These are phyloP conservation scores for Auriscalpium orientale DNA, from an alignment of 768 basidiomycete genomes.

Conservation along the genomic window DNA sequence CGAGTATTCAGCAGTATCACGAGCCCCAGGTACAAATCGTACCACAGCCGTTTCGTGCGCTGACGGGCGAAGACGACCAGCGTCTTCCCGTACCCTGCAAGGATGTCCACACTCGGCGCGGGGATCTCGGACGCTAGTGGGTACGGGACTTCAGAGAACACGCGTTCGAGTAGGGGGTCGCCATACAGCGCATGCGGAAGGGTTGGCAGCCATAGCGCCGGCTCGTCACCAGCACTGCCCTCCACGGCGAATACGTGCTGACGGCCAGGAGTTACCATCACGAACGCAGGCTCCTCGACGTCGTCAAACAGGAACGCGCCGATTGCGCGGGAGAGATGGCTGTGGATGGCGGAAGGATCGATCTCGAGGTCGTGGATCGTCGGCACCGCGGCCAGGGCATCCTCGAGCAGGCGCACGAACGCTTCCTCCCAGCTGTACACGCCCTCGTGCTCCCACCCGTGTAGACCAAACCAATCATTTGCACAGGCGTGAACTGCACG, in stretches of 20 bases:
- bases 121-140: not conserved
- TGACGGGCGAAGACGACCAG: constrained; percentile 54
- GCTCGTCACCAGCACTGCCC: constrained; percentile 24
- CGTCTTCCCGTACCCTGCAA: constrained; percentile 53
- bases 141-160: constrained; percentile 35
- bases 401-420: constrained; percentile 54
- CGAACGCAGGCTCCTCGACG: constrained; percentile 59
- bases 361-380: constrained; percentile 21
- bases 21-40: constrained; percentile 56
- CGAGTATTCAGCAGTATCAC: constrained; percentile 35
- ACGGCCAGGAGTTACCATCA: constrained; percentile 56
- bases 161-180: constrained; percentile 65
- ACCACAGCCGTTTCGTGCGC: constrained; percentile 72
- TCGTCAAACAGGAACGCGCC: constrained; percentile 73
- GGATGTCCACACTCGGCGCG: constrained; percentile 40
- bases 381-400: constrained; percentile 40
- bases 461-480: constrained; percentile 70
- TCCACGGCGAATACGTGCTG: constrained; percentile 45
- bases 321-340: constrained; percentile 58
- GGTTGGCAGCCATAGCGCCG: constrained; percentile 30
- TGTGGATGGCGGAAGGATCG: constrained; percentile 38
- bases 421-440: constrained; percentile 72
- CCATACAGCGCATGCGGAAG: constrained; percentile 59
- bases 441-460: constrained; percentile 25
- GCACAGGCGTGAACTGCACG: constrained; percentile 62